Base-by-base conservation (phyloP, 257 asterid genomes). In the Fraxinus americana region DNA sequence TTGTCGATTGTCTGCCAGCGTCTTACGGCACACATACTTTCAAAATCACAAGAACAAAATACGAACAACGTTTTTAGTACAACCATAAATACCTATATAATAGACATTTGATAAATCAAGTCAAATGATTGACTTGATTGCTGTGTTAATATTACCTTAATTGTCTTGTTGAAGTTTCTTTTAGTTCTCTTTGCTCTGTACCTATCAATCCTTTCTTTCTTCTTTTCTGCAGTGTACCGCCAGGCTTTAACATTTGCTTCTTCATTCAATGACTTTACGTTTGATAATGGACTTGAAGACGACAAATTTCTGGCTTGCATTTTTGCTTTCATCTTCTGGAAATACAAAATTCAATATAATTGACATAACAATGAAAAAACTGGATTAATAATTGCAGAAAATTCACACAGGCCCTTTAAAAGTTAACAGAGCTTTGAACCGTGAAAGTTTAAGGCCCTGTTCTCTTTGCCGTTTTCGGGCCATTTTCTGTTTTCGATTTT, bases 21-120 rank as follows among this genome's bases (percentile, higher is more conserved):
- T 94, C 70, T 94, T 94, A 80, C 97, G 91, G 78, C 97, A 94
- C 48, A 93, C 94, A 75, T 92, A 94, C 97, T 92, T 57, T 19
- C 3, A 61, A 21, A 16, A 61, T 23, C 34, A 61, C 68, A 35
- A 17, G 35, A 5, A 70, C 7, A 11, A 25, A 52, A 36, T 16
- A 65, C 8, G 61, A 29, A 19, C 43, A 70, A 66, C 38, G 48
- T 61, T 41, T 39, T 76, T 11, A 76, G 67, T 48, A 43, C 21
- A 48, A 66, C 25, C 4, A 76, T 19, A 25, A 5, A 54, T 5
- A 12, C 4, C 29, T 48, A 38, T 9, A 45, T 54, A 35, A 57
- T 57, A 9, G 9, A 65, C 4, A 39, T n/a, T 4, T 54, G 65
- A 54, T 54, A 1, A 27, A 54, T 54, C 65, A 21, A 61, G 67